A percentile compares a stretch with the other conserved stretches of the same genome.
These are phyloP conservation scores for Ceratocystis albifundus DNA, from an alignment of 2,329 filamentous ascomycete species.

Conservation along the genomic window DNA sequence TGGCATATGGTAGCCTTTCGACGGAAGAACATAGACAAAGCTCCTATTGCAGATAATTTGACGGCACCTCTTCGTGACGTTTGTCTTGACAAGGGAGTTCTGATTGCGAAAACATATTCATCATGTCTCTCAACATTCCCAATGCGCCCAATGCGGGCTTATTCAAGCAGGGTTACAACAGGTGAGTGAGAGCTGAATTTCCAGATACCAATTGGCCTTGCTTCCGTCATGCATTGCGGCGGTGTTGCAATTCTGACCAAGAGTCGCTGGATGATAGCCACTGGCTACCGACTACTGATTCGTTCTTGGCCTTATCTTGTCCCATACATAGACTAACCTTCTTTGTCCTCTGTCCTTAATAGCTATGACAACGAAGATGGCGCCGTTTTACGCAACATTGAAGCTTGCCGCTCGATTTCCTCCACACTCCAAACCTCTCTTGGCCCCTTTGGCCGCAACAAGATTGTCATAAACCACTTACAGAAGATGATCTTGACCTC, in stretches of 20 bases:
- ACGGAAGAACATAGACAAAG: slow-evolving; percentile 13
- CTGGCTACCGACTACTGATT: slow-evolving; percentile 12
- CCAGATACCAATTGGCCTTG: not conserved
- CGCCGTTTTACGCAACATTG: slow-evolving; percentile 94
- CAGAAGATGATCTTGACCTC: slow-evolving; percentile 99
- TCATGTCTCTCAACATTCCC: slow-evolving; percentile 93
- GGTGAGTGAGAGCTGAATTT: slow-evolving; percentile 55
- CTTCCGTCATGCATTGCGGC: not conserved
- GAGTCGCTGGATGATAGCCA: too few species aligned
- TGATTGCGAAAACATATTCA: slow-evolving; percentile 12
- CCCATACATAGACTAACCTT: slow-evolving; percentile 14
- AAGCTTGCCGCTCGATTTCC: slow-evolving; percentile 91
- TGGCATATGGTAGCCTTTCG: slow-evolving; percentile 22
- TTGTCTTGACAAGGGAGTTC: slow-evolving; percentile 17
- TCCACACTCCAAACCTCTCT: slow-evolving; percentile 94
- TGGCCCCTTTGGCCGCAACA: slow-evolving; percentile 95
- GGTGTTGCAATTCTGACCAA: slow-evolving; percentile 15
- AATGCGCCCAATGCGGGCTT: slow-evolving; percentile 84
- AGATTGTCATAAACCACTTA: slow-evolving; percentile 99
- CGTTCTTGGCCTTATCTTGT: slow-evolving; percentile 6
- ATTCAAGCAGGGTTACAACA: slow-evolving; percentile 95
- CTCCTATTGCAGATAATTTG: slow-evolving; percentile 19
- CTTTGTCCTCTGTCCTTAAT: slow-evolving; percentile 19
- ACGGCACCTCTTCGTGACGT: slow-evolving; percentile 19
- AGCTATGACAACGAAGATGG: slow-evolving; percentile 99